Evolutionary conservation across 2,329 filamentous ascomycete genomes (phyloP).

Genomic region (Trichoderma afroharzianum): DNA sequence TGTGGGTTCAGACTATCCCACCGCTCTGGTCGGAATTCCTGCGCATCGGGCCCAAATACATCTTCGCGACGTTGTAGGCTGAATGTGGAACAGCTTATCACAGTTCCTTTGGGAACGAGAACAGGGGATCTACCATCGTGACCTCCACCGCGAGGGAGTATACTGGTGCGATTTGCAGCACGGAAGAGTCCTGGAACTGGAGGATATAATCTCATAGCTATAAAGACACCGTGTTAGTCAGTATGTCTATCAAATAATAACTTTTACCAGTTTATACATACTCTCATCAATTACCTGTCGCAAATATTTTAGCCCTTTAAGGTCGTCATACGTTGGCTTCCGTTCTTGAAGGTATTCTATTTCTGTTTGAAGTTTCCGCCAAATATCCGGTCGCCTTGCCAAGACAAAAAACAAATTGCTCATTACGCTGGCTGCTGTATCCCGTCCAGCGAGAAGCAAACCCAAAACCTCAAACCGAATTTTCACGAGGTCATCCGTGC

Average conservation of each 20-base stretch:
- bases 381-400: not conserved
- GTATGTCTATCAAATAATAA: not conserved
- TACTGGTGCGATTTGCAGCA: not conserved
- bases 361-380: not conserved
- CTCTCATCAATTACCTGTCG: not conserved
- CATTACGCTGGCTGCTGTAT: not conserved
- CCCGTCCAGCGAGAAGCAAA: not conserved
- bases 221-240: too few relatives aligned
- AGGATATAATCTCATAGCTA: not conserved
- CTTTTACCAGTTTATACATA: not conserved
- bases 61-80: not conserved
- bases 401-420: not conserved
- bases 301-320: not conserved
- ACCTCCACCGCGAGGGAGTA: not conserved
- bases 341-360: not conserved
- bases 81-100: not conserved
- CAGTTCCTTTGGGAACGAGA: not conserved
- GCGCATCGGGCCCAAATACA: not conserved
- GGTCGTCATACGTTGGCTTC: not conserved
- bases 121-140: not conserved
- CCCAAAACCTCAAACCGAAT: not conserved
- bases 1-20: not conserved
- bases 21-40: not conserved
- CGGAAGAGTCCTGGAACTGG: not conserved
- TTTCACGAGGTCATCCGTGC: not conserved